Percentiles rank a stretch among this genome's conserved stretches.
Conservation (phyloP, 371 early-diverging fungal genomes). For the Choanephora cucurbitarum region DNA sequence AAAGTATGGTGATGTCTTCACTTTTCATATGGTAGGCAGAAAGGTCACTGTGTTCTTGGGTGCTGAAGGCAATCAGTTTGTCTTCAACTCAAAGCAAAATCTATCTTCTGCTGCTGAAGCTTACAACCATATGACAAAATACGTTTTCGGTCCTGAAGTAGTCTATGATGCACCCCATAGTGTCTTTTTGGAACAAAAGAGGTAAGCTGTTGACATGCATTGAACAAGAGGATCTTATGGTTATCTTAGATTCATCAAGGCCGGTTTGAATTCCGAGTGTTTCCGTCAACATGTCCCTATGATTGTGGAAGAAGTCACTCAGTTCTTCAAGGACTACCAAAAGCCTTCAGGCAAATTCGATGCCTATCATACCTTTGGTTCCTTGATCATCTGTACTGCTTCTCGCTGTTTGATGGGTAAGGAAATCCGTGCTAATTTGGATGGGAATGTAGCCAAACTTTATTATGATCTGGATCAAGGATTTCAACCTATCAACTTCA, state of each 20-base stretch:
- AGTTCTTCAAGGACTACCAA: slow-evolving; percentile 63
- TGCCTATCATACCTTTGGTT: slow-evolving; percentile 81
- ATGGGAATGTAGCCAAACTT: slow-evolving; percentile 74
- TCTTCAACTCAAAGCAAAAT: slow-evolving; percentile 91
- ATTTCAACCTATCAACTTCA: slow-evolving; percentile 94
- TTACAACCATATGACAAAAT: slow-evolving; percentile 90
- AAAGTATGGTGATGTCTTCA: slow-evolving; percentile 90
- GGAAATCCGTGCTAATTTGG: slow-evolving; percentile 85
- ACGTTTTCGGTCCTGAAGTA: slow-evolving; percentile 94
- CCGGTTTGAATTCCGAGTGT: slow-evolving; percentile 83
- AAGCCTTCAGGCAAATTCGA: slow-evolving; percentile 56
- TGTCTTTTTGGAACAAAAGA: slow-evolving; percentile 97
- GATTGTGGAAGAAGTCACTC: slow-evolving; percentile 79
- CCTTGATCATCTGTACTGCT: slow-evolving; percentile 94
- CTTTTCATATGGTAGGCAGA: slow-evolving; percentile 91
- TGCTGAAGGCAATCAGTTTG: slow-evolving; percentile 93
- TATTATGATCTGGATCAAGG: slow-evolving; percentile 96
- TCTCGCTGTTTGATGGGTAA: slow-evolving; percentile 93
- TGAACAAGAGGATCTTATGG: too few relatives aligned
- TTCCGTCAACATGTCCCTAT: slow-evolving; percentile 89
- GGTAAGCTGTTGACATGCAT: too few relatives aligned
- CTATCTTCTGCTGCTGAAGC: slow-evolving; percentile 93
- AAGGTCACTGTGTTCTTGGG: slow-evolving; percentile 89
- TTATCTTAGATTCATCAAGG: slow-evolving; percentile 93
- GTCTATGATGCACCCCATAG: slow-evolving; percentile 96